Percentiles rank a stretch among this genome's conserved stretches.
These are phyloP conservation scores for Triticum monococcum DNA, from an alignment of 176 grass and related monocot genomes.

Conservation along the genomic window DNA sequence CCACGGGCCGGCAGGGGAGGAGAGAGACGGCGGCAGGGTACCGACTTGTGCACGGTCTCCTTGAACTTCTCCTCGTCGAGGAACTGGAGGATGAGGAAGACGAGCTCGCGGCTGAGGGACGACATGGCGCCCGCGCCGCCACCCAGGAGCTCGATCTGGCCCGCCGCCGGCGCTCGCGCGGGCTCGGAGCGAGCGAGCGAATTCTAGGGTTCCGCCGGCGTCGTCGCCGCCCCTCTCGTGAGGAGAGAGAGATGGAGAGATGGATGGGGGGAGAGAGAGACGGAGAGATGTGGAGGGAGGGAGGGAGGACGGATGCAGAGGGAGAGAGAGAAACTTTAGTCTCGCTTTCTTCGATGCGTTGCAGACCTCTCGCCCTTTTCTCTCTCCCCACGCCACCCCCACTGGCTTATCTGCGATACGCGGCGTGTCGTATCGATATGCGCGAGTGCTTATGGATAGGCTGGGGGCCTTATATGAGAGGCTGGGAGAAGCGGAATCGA, in stretches of 20 bases:
- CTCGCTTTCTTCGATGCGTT: constrained; percentile 98
- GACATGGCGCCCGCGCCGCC: constrained; percentile 53
- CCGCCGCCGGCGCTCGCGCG: not conserved
- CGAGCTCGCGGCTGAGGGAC: constrained; percentile 95
- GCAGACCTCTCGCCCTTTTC: constrained; percentile 82
- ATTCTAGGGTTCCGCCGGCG: constrained; percentile 79
- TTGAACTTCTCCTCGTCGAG: constrained; percentile 99
- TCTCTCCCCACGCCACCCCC: constrained; percentile 45
- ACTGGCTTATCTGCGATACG: constrained; percentile 65
- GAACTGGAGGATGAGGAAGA: constrained; percentile 99
- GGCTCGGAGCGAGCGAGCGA: constrained; percentile 10
- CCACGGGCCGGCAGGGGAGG: not conserved
- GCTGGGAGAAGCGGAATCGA: constrained; percentile 47
- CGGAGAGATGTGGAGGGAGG: constrained; percentile 47
- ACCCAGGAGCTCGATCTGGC: constrained; percentile 40
- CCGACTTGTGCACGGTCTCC: constrained; percentile 92
- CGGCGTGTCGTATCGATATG: fast-evolving
- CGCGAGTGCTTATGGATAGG: fast-evolving
- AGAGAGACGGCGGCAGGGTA: not conserved
- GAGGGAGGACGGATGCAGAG: constrained; percentile 34
- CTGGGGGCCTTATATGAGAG: fast-evolving
- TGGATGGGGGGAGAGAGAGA: constrained; percentile 22
- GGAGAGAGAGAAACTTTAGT: constrained; percentile 56
- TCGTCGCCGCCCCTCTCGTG: constrained; percentile 24
- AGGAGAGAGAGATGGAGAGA: constrained; percentile 37